Base-by-base conservation (phyloP, 345 rosid genomes). In the Conringia planisiliqua region DNA sequence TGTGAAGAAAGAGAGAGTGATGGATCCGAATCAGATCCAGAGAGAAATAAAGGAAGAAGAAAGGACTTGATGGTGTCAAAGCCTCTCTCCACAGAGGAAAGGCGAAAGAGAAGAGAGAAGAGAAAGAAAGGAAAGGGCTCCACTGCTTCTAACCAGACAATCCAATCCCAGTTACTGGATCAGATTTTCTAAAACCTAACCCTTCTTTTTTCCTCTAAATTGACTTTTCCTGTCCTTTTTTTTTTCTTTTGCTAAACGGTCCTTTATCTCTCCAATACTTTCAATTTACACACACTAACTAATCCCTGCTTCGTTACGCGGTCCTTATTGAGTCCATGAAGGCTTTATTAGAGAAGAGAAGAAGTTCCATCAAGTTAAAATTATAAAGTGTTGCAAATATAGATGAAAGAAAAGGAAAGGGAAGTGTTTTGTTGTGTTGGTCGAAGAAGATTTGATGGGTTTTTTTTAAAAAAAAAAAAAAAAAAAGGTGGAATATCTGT, bases 91-190 rank as follows among this genome's bases (percentile, higher is more conserved):
- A 0, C 4, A 73, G 64, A 63, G 36, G 56, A 48, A 73, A 57
- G 67, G 50, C 55, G 16, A 58, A 48, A 36, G 58, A 24, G 9
- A 55, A 33, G 10, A 7, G 46, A 12, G 9, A 62, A 56, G 12
- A 27, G 32, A 29, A 18, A 3, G 26, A 22, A 58, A 4, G 63
- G 7, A 58, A 74, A 66, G 79, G 74, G 79, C 79, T 75, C 79
- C 79, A 75, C 70, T 68, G 74, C 79, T 75, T 68, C 30, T 75
- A 68, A 75, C 74, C 79, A 75, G 74, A 75, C 79, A 68, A 75
- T 68, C 74, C 74, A 68, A 68, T 75, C 79, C 27, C 68, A 51
- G 40, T 68, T 62, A 60, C 74, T 59, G 58, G 74, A 76, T 76
- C 79, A 76, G 79, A 68, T 76, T 76, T 76, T 68, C 63, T 68